A percentile compares a stretch with the other conserved stretches of the same genome.
These are phyloP conservation scores for Verticillium zaregamsianum DNA, from an alignment of 2,329 filamentous ascomycete genomes.

Conservation along the genomic window DNA sequence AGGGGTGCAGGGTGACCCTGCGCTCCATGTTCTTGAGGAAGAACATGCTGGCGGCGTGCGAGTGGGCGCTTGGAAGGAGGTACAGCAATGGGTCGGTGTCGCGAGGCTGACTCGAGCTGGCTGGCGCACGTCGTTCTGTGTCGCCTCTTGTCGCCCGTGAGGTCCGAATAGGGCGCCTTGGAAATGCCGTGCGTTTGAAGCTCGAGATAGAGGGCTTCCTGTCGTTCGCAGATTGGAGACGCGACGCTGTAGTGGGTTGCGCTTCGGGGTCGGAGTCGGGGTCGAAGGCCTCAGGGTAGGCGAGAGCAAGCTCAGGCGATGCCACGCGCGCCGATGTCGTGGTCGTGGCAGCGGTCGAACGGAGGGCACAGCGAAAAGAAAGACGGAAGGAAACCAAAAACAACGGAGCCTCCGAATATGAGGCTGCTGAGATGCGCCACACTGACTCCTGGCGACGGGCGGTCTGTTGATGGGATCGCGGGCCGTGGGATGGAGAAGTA, in stretches of 20 bases:
- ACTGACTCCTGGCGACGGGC: not conserved
- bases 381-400: not conserved
- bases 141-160: not conserved
- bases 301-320: not conserved
- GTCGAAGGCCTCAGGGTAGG: not conserved
- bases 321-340: not conserved
- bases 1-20: constrained; percentile 90
- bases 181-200: not conserved
- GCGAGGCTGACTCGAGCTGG: not conserved
- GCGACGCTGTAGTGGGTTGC: not conserved
- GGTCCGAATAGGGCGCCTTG: not conserved
- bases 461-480: not conserved
- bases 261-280: not conserved
- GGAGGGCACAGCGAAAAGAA: not conserved
- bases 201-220: not conserved
- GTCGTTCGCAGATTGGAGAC: not conserved
- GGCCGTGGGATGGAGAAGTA: constrained; percentile 6
- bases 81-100: not conserved
- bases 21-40: constrained; percentile 97
- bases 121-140: not conserved
- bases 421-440: constrained; percentile 4
- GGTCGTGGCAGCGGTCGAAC: not conserved
- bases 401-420: not conserved
- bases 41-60: constrained; percentile 64
- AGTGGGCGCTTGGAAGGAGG: not conserved